Evolutionary conservation across 306 rosid species (phyloP), one percentile per base, ranked within the genome.

Genomic region (Corylus heterophylla): DNA sequence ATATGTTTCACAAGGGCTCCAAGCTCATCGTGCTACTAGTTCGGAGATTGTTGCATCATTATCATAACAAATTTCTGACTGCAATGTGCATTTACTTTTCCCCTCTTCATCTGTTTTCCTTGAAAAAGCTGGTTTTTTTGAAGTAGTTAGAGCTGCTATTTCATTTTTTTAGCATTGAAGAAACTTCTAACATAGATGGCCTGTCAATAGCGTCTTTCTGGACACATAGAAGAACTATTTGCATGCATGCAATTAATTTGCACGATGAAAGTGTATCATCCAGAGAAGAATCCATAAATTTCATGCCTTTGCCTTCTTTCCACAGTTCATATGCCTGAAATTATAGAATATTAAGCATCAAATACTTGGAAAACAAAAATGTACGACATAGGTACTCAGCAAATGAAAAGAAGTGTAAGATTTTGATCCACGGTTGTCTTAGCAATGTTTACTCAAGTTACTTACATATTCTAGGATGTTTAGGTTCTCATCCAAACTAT

Each of bases 241-340:
- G 80, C 78, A 84, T 35, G 74, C 90, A 87, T 61, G 64, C 66
- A 55, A 74, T 7, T n/a, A 87, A 14, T 63, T 82, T 85, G 11
- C 85, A 79, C 3, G 63, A 11, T 11, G 83, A 82, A 71, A 17
- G 4, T 69, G 82, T 20, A 37, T 85, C 85, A n/a, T 87, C 90
- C 5, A 85, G 63, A 17, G 82, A 11, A 8, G 79, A 14, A 51
- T 85, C 89, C 59, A 61, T 44, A 69, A 85, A 75, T 17, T 82
- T 78, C 64, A 63, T 56, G 48, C 61, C 83, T 51, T 75, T 37
- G 18, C 83, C 88, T 71, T 59, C 75, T 58, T 80, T 82, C 88
- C 88, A 82, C n/a, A 82, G 35, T 14, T 66, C 78, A 71, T 82
- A 80, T 76, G 87, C 90, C 88, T 87, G 78, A 37, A 74, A 31